Base-by-base conservation (phyloP, 495 filamentous ascomycete species). In the Penicillium parvum region DNA sequence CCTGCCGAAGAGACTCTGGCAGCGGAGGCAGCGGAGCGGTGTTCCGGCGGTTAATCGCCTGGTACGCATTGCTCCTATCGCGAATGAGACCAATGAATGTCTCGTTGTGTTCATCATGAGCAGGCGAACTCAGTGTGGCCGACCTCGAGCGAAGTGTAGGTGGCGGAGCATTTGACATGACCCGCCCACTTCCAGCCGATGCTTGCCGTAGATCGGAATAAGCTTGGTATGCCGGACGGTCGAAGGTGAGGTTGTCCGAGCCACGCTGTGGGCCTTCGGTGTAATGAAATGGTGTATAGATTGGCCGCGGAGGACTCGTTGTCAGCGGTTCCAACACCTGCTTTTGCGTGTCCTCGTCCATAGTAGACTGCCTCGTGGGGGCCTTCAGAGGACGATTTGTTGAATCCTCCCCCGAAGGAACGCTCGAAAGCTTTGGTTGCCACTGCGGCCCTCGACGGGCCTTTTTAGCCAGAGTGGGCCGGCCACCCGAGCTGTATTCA, bases 401-500 rank as follows among this genome's bases (percentile, higher is more conserved):
- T 12, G 32, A 21, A 9, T 50, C 50, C 12, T 26, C 25, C 1
- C 39, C 49, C 11, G 47, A 37, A 11, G 39, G 14, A 16, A 50
- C 29, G 7, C 41, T 33, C 9, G 50, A 47, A 27, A 51, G 25
- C 12, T 51, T 51, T 14, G 37, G 52, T 25, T 34, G 22, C 52
- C 46, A 38, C 37, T 52, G 38, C 8, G 53, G 52, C 5, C 16
- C 35, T 27, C 36, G 43, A 19, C 45, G 32, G 10, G 46, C 45
- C 28, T 34, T 32, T 32, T 49, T 53, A 34, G 38, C 53, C 12
- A 70, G 48, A 20, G 71, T 62, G 11, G 73, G 72, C 5, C 73
- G 65, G n/a, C 74, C 73, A 19, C 72, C 74, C 14, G 72, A 64
- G 32, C 73, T 77, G 37, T 71, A 76, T 21, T 55, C 57, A 33